A percentile compares a stretch with the other conserved stretches of the same genome.
Conservation (phyloP, 371 early-diverging fungal species). For the Phascolomyces articulosus region DNA sequence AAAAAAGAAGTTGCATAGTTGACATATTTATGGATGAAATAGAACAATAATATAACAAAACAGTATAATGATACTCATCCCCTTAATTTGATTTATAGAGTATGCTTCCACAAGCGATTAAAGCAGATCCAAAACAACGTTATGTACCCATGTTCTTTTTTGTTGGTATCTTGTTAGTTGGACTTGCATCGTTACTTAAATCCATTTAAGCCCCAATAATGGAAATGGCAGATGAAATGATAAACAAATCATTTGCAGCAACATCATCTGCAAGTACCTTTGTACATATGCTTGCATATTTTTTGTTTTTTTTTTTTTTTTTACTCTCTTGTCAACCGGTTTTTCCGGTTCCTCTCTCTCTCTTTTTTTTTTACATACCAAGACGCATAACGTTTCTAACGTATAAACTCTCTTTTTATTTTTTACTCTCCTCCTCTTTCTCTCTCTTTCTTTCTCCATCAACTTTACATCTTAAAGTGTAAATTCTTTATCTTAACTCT, state of each 20-base stretch:
- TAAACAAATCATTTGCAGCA: too few species aligned
- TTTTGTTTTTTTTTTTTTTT: conserved; percentile 6
- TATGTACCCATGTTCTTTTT: conserved; percentile 61
- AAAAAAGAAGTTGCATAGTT: neutral
- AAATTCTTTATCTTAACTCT: too few species aligned
- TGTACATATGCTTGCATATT: conserved; percentile 22
- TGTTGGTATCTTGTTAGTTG: conserved; percentile 59
- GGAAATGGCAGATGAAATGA: neutral
- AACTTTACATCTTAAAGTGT: too few species aligned
- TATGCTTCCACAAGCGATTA: conserved; percentile 60
- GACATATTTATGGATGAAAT: neutral
- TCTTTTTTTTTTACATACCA: too few species aligned
- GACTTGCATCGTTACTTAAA: conserved; percentile 45
- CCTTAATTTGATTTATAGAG: conserved; percentile 22
- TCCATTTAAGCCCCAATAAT: conserved; percentile 25
- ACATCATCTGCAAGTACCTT: conserved; percentile 9
- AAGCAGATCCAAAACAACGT: conserved; percentile 41
- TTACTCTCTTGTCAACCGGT: conserved; percentile 2
- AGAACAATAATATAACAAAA: too few species aligned
- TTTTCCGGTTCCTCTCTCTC: neutral
- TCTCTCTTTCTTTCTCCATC: too few species aligned
- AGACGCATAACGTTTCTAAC: too few species aligned
- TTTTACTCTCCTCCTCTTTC: too few species aligned
- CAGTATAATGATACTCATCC: neutral
- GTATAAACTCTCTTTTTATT: neutral